Percentiles rank a stretch among this genome's conserved stretches.
Evolutionary conservation across 148 eudicot species (phyloP).

Genomic region (Cornus kousa): DNA sequence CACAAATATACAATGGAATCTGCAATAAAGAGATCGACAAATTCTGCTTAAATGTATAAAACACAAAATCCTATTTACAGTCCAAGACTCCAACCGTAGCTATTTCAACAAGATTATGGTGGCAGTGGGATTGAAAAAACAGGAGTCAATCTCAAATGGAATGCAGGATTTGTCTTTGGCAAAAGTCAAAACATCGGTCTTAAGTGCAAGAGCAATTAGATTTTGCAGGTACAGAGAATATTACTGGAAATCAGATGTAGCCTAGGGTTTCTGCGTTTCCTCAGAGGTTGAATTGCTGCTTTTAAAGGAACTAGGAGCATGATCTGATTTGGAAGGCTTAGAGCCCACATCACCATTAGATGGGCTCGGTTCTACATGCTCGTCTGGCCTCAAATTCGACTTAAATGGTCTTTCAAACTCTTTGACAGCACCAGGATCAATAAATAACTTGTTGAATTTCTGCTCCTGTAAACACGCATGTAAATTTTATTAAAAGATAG

Average conservation of each 20-base stretch:
- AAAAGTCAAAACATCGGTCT: neutral
- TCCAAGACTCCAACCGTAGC: neutral
- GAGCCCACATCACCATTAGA: slow-evolving; percentile 31
- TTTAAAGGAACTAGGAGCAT: slow-evolving; percentile 28
- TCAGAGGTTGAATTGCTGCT: slow-evolving; percentile 36
- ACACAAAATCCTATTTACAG: neutral
- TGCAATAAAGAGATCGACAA: neutral
- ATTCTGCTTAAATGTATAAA: neutral
- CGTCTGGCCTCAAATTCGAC: slow-evolving; percentile 46
- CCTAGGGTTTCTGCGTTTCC: slow-evolving; percentile 31
- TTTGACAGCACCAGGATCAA: slow-evolving; percentile 76
- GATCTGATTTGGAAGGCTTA: slow-evolving; percentile 42
- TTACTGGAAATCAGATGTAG: neutral
- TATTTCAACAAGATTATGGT: neutral
- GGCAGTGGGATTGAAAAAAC: neutral
- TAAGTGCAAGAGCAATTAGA: neutral
- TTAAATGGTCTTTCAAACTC: slow-evolving; percentile 84
- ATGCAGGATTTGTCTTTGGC: neutral
- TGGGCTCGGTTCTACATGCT: slow-evolving; percentile 38
- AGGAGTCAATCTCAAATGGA: neutral
- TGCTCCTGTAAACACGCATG: slow-evolving; percentile 51
- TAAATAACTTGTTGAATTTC: slow-evolving; percentile 60
- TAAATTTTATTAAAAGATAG: neutral
- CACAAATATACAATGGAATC: neutral
- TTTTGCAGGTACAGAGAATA: neutral